Evolutionary conservation across 1,284 basidiomycete genomes (phyloP), one percentile per base, ranked within the genome.

Genomic region (Singerocomus inundabilis): DNA sequence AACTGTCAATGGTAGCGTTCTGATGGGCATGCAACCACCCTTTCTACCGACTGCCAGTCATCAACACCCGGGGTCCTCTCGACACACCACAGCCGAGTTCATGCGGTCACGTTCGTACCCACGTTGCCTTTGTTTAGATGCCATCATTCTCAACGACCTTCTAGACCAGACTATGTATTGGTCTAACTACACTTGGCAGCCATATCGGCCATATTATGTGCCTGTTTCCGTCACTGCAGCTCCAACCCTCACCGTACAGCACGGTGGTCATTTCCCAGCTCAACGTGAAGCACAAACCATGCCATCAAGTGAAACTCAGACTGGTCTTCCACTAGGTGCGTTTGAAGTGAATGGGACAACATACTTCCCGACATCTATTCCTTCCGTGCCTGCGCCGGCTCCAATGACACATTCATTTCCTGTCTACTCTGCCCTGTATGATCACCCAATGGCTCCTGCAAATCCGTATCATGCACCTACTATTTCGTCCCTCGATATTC

Each of bases 1-100:
- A 53, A 55, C 49, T 51, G 64, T 60, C 52, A 59, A 53, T 18
- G 51, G 63, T 29, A 64, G 63, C 48, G 61, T 64, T 50, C 44
- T 56, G 46, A 55, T 62, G 54, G 44, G 48, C 30, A 36, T 18
- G 18, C 57, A 51, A 56, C 53, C 32, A 54, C 60, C 46, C 60
- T 50, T 55, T 46, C 57, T 55, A 43, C 52, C 44, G 39, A 16
- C 21, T 18, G 18, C 33, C 25, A 32, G 18, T 7, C 49, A 49
- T 30, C 34, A 31, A 5, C 45, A 35, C 38, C 21, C 34, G 16
- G 47, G 45, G 11, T 57, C 67, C 34, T 70, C 69, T 53, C 66
- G 57, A 13, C 72, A 72, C 51, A 62, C 69, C 24, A 71, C 72
- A 52, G 67, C 71, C 9, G 57, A 57, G 18, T 61, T 64, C 31